These are phyloP conservation scores for Teratosphaeria zuluensis DNA, from an alignment of 2,329 filamentous ascomycete genomes.

Conservation along the genomic window DNA sequence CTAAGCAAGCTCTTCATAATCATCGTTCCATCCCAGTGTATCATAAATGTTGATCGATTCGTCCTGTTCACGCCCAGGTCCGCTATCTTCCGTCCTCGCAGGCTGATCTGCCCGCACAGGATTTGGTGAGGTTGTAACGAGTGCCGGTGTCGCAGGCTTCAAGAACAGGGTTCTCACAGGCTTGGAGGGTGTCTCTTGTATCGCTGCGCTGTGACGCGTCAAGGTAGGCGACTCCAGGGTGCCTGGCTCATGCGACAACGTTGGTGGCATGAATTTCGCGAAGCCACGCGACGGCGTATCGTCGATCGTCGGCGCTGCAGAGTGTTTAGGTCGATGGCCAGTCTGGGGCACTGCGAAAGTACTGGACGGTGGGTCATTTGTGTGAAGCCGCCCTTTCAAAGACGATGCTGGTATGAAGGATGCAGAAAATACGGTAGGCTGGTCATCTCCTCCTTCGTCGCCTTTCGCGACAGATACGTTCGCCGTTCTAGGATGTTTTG, in stretches of 20 bases:
- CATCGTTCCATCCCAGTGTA: conserved; percentile 38
- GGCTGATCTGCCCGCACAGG: conserved; percentile 2
- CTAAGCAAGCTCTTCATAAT: conserved; percentile 29
- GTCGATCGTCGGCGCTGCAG: conserved; percentile 19
- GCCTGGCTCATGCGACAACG: conserved; percentile 11
- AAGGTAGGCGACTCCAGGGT: conserved; percentile 12
- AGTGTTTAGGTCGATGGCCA: conserved; percentile 12
- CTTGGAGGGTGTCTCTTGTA: conserved; percentile 10
- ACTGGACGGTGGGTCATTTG: conserved; percentile 8
- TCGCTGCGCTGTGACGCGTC: neutral
- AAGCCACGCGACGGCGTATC: conserved; percentile 36
- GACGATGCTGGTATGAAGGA: conserved; percentile 33
- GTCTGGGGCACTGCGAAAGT: conserved; percentile 22
- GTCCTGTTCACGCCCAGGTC: neutral
- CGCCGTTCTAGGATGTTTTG: conserved; percentile 25
- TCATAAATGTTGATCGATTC: conserved; percentile 27
- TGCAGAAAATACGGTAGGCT: conserved; percentile 10
- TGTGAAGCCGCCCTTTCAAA: conserved; percentile 20
- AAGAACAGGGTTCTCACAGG: conserved; percentile 1
- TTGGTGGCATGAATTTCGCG: conserved; percentile 21
- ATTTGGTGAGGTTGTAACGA: conserved; percentile 3
- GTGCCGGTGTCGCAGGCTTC: neutral
- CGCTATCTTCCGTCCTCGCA: conserved; percentile 3
- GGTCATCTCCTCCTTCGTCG: conserved; percentile 15
- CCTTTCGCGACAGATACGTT: conserved; percentile 6